phyloP scores from a whole-genome alignment of 2,329 filamentous ascomycete genomes.

The Domatiomyces globalis region DNA sequence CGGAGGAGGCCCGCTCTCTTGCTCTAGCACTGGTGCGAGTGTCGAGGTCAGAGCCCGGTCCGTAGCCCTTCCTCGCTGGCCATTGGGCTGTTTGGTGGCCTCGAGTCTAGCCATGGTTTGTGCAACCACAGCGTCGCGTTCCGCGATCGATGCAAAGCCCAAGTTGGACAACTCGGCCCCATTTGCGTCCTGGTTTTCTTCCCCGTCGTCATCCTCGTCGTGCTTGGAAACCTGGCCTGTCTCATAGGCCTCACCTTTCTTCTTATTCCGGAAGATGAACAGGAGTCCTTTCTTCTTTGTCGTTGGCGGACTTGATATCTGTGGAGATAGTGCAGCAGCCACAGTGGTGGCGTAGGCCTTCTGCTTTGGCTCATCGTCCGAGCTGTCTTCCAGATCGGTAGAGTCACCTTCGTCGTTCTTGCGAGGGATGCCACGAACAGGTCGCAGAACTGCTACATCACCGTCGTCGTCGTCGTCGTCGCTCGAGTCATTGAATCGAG shows the following conservation, averaged over 20 bases:
- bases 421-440: constrained; percentile 47
- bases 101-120: constrained; percentile 39
- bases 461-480: constrained; percentile 48
- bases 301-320: neutral
- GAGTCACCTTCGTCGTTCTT: constrained; percentile 48
- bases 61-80: neutral
- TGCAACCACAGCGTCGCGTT: constrained; percentile 49
- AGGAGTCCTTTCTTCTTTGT: constrained; percentile 30
- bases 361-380: constrained; percentile 34
- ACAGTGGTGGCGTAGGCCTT: constrained; percentile 13
- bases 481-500: constrained; percentile 58
- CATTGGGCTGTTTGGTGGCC: constrained; percentile 6
- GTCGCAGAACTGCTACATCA: constrained; percentile 26
- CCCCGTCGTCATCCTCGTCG: constrained; percentile 20
- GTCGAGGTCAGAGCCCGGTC: neutral
- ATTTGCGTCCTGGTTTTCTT: constrained; percentile 32
- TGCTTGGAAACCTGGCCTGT: constrained; percentile 20
- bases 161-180: constrained; percentile 42
- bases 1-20: constrained; percentile 12
- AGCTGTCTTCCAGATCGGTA: constrained; percentile 47
- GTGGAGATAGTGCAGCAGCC: neutral
- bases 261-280: constrained; percentile 48
- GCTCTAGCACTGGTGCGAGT: neutral
- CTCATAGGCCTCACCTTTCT: constrained; percentile 18
- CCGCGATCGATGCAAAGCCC: constrained; percentile 29